These are phyloP conservation scores for Paraglomus occultum DNA, from an alignment of 192 early-diverging fungal genomes.

Conservation along the genomic window DNA sequence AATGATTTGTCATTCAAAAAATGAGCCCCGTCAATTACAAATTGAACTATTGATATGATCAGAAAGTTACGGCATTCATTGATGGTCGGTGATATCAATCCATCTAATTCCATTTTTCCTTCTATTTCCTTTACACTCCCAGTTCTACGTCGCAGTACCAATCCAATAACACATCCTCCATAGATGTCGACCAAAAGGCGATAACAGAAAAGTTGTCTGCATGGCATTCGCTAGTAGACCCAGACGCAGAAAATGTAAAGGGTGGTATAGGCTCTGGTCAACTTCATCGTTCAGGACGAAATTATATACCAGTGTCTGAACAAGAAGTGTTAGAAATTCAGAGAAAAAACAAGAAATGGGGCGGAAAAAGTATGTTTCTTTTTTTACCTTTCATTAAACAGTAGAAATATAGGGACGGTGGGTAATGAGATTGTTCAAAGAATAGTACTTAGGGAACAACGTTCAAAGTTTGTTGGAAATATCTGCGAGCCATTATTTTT, in stretches of 20 bases:
- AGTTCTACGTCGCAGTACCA: too few relatives aligned
- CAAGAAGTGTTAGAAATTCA: constrained; percentile 6
- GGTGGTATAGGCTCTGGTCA: constrained; percentile 19
- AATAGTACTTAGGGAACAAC: not conserved
- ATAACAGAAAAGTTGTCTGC: not conserved
- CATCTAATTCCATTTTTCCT: too few relatives aligned
- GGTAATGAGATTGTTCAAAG: not conserved
- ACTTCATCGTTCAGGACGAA: constrained; percentile 14
- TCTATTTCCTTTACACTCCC: too few relatives aligned
- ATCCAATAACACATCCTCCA: too few relatives aligned
- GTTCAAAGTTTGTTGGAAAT: not conserved
- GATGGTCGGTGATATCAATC: too few relatives aligned
- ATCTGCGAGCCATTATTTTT: not conserved
- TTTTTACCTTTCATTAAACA: too few relatives aligned
- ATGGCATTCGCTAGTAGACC: constrained; percentile 8
- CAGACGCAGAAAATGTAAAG: not conserved
- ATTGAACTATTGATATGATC: too few relatives aligned
- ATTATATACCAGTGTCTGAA: constrained; percentile 19
- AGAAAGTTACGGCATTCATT: too few relatives aligned
- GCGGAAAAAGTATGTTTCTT: not conserved
- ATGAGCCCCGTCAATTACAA: too few relatives aligned
- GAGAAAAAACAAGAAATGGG: not conserved
- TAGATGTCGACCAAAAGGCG: too few relatives aligned
- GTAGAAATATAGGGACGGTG: not conserved
- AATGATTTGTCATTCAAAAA: too few relatives aligned